A percentile compares a stretch with the other conserved stretches of the same genome.
phyloP scores from a whole-genome alignment of 2,329 filamentous ascomycete species.

The Ophidiomyces ophidiicola region DNA sequence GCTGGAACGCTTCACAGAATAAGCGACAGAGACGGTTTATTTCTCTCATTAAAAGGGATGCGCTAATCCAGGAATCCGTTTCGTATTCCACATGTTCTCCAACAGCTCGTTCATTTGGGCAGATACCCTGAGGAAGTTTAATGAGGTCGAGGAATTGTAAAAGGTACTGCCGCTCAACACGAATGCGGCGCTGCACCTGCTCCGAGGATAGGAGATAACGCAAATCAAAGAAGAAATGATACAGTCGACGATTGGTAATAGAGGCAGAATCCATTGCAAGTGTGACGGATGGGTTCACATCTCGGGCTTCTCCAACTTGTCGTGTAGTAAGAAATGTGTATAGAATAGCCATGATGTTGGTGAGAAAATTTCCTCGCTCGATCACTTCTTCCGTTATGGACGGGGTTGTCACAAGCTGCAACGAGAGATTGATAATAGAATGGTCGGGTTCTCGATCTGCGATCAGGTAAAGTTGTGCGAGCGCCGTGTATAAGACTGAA shows the following conservation, averaged over 20 bases:
- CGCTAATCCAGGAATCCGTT: conserved; percentile 94
- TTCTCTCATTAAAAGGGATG: conserved; percentile 84
- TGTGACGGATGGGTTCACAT: conserved; percentile 73
- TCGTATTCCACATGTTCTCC: conserved; percentile 98
- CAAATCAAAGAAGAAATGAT: conserved; percentile 93
- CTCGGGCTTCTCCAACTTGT: conserved; percentile 86
- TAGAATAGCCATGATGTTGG: conserved; percentile 85
- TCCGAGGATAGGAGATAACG: conserved; percentile 81
- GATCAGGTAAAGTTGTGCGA: conserved; percentile 90
- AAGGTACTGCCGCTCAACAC: conserved; percentile 73
- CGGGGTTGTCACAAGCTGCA: conserved; percentile 93
- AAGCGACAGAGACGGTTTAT: conserved; percentile 86
- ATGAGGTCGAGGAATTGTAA: conserved; percentile 91
- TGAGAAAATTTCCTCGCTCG: conserved; percentile 88
- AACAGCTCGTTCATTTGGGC: conserved; percentile 80
- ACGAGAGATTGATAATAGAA: conserved; percentile 92
- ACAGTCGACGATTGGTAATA: conserved; percentile 88
- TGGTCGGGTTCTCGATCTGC: conserved; percentile 94
- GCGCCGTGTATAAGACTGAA: conserved; percentile 80
- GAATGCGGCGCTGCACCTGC: conserved; percentile 73
- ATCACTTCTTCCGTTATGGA: conserved; percentile 95
- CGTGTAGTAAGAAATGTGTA: conserved; percentile 95
- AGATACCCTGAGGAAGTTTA: conserved; percentile 93
- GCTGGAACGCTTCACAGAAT: conserved; percentile 74
- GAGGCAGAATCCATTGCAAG: conserved; percentile 89